A percentile compares a stretch with the other conserved stretches of the same genome.
These are phyloP conservation scores for Hypoxylon sp. DNA, from an alignment of 2,329 filamentous ascomycete species.

Conservation along the genomic window DNA sequence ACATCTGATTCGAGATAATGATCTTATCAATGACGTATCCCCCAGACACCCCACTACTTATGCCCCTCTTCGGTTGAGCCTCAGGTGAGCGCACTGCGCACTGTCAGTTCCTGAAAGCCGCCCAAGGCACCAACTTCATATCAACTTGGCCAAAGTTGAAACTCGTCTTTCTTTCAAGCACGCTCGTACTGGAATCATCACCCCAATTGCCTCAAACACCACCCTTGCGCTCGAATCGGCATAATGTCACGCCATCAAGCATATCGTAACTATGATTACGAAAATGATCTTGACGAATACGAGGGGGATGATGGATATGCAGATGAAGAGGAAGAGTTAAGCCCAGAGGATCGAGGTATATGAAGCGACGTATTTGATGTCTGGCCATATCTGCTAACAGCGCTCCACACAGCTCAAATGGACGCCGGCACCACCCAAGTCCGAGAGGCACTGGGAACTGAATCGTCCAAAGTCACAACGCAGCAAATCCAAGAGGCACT, in stretches of 20 bases:
- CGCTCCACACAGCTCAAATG: slow-evolving; percentile 54
- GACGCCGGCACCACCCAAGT: slow-evolving; percentile 72
- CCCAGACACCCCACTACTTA: no score
- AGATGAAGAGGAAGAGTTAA: slow-evolving; percentile 55
- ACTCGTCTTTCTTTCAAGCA: background rate
- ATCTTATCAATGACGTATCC: no score
- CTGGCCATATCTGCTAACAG: slow-evolving; percentile 9
- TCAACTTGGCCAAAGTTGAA: background rate
- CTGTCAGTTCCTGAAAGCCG: no score
- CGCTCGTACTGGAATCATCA: background rate
- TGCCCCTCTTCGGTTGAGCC: no score
- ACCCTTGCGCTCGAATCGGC: background rate
- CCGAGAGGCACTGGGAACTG: slow-evolving; percentile 67
- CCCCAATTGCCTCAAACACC: background rate
- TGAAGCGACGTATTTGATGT: background rate
- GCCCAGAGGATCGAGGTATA: slow-evolving; percentile 46
- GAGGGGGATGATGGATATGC: slow-evolving; percentile 52
- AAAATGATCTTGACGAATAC: slow-evolving; percentile 60
- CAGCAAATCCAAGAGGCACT: slow-evolving; percentile 85
- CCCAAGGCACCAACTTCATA: no score
- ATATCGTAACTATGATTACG: slow-evolving; percentile 59
- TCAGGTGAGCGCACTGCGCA: no score
- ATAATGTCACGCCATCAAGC: slow-evolving; percentile 57
- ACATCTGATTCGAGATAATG: no score
- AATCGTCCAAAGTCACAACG: slow-evolving; percentile 63